Base-by-base conservation (phyloP, 1,284 basidiomycete species). In the Ganoderma resinaceum region DNA sequence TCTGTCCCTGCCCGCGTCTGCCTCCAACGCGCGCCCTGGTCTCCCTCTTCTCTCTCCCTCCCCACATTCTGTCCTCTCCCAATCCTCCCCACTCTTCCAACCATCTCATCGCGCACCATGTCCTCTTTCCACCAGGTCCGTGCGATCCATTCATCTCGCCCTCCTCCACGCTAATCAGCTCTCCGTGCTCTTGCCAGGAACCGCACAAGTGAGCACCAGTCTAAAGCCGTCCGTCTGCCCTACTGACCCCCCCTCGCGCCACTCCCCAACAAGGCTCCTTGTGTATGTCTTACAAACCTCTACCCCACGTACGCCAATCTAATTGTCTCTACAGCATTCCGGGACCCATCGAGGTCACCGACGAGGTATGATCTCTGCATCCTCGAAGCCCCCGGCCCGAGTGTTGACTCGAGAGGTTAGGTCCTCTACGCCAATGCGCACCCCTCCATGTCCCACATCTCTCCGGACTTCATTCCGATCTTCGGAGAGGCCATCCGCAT, bases 401-500 rank as follows among this genome's bases (percentile, higher is more conserved):
- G 26, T 20, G 29, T 38, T 65, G 35, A 43, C 38, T 66, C 55
- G 65, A 33, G 35, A 35, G 46, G 35, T 58, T 62, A 88, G 87
- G 87, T 90, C 67, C 84, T 95, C 72, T 91, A 84, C 76, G 94
- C 94, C 70, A 95, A 95, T 84, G 94, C 95, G 0, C 93, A 93
- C 72, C 94, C 96, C 0, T 91, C 93, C 65, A 89, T 96, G 84
- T 93, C 92, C 59, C 98, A 99, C 81, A 92, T 97, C 76, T 94
- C 95, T 55, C 89, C 92, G 16, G 95, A 96, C 62, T 99, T 99
- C 80, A 88, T 96, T 58, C 89, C 92, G 52, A 89, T 96, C 66
- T 95, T 99, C 74, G 95, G 95, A 49, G 95, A 98, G 78, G 94
- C 91, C 79, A 89, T 99, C 72, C 89, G 92, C 70, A 92, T 98